Evolutionary conservation across 495 filamentous ascomycete species (phyloP), one percentile per base, ranked within the genome.

Genomic region (Daldinia vernicosa): DNA sequence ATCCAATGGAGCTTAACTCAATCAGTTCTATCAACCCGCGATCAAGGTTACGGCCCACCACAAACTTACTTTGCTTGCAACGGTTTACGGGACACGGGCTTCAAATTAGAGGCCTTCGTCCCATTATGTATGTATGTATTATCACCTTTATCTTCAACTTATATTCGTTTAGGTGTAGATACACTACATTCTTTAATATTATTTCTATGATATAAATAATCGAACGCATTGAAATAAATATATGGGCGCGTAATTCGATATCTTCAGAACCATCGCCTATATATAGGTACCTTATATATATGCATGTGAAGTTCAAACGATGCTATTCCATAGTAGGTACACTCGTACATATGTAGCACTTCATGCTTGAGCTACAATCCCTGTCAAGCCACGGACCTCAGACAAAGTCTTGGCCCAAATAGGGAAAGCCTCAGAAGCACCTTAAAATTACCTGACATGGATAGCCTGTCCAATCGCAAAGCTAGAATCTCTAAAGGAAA

Each of bases 381-480:
- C 71, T 67, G 67, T 63, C 63, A 54, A 67, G 54, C 67, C 63
- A 74, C 67, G 67, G 63, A 11, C 63, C 24, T 64, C 59, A 65
- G 58, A 65, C 66, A 56, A 33, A 33, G 40, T 63, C 51, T 54
- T 68, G n/a, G 14, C 47, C 60, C 26, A 33, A 69, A 62, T 56
- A 40, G 64, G 75, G 19, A 71, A 77, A 50, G 69, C 59, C 59
- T 22, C 70, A 65, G 67, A 75, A 66, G 69, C 55, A 67, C 57
- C 67, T 75, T 75, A 66, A 77, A 75, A 77, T 77, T 77, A 65
- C 59, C 17, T 54, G 69, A 68, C 75, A 75, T 57, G 75, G 75
- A 27, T 68, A 19, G 22, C 47, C 37, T 51, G 43, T 56, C 75
- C 69, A 75, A 77, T 75, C 45, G 61, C 47, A 15, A 26, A 17